A percentile compares a stretch with the other conserved stretches of the same genome.
Evolutionary conservation across 2,329 filamentous ascomycete species (phyloP).

Genomic region (Neocucurbitaria cava): DNA sequence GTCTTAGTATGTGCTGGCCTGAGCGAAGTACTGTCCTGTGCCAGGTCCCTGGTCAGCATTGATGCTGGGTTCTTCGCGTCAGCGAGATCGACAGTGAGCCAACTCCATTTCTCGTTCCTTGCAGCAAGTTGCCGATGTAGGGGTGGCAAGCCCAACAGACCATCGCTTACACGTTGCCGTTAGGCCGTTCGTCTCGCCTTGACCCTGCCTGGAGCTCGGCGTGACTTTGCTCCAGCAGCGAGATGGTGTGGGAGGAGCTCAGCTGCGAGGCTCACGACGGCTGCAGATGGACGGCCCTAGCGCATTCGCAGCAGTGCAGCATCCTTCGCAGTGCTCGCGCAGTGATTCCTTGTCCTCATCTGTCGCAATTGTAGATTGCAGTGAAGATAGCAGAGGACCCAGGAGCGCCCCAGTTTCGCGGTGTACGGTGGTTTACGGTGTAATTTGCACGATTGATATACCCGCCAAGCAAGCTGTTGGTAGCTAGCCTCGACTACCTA

Average conservation of each 20-base stretch:
- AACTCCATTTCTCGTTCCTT: neutral
- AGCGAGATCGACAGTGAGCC: neutral
- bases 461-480: neutral
- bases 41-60: neutral
- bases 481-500: neutral
- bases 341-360: neutral
- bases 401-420: neutral
- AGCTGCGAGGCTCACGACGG: constrained; percentile 3
- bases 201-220: constrained; percentile 4
- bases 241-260: constrained; percentile 4
- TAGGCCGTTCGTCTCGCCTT: neutral
- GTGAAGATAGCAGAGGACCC: neutral
- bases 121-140: neutral
- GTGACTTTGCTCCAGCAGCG: constrained; percentile 1
- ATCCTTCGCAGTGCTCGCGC: neutral
- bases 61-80: neutral
- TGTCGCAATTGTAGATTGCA: neutral
- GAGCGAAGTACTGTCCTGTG: neutral
- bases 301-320: constrained; percentile 1
- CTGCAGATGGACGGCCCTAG: constrained; percentile 18
- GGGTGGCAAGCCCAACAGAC: constrained; percentile 2
- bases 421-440: neutral
- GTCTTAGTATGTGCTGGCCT: neutral
- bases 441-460: neutral
- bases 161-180: neutral